Base-by-base conservation (phyloP, 768 basidiomycete genomes). In the Favolaschia claudopus region DNA sequence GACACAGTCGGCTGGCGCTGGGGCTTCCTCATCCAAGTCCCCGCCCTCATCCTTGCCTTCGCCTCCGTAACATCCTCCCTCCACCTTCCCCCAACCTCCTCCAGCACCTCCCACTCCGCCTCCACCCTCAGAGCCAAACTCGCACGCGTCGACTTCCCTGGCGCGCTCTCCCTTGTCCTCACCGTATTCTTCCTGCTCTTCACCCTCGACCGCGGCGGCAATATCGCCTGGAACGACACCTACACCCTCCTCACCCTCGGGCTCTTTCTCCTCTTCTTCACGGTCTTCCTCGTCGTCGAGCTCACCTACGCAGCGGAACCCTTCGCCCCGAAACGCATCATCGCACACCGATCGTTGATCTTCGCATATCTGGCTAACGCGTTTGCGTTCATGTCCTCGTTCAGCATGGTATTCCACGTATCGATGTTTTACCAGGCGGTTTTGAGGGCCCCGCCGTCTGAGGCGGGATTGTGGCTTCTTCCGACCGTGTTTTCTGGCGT, bases 1-100 rank as follows among this genome's bases (percentile, higher is more conserved):
- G 88, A 89, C 64, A 83, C 73, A 10, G 82, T 88, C 37, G 87
- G 88, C 5, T 90, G 89, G 89, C 71, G 88, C 69, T 89, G 88
- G 86, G 79, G 83, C 0, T 89, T 88, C 75, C 73, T 86, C 5
- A 64, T 85, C 9, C 86, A 88, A 76, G 81, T 86, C 0, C 88
- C 88, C 1, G 64, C 86, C 29, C 79, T 83, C 10, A 32, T 84
- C 19, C 51, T 86, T 17, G 88, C 87, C 4, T 80, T 87, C 42
- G 56, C 78, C 15, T 72, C 82, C 14, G 86, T 89, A n/a, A 72
- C 75, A 5, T 53, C 86, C 34, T 76, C 81, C 12, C 80, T 90
- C n/a, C 77, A 81, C 52, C 77, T 88, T 14, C 87, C 87, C 0
- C 73, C 74, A 55, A 64, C n/a, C n/a, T n/a, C n/a, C n/a, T n/a